Base-by-base conservation (phyloP, 179 eudicot species). In the Beta macrorhiza region DNA sequence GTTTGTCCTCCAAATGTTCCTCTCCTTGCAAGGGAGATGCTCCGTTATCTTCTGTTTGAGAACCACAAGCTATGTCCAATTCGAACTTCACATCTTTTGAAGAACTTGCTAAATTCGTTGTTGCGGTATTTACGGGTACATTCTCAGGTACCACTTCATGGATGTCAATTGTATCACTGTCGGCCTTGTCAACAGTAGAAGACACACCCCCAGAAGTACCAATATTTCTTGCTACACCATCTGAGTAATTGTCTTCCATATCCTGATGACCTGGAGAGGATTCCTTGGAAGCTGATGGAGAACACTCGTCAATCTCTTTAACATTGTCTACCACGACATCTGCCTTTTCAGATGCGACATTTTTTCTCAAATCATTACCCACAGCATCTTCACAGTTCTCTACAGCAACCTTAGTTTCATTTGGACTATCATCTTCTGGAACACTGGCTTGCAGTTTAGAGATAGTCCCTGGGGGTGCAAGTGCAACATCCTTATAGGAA, bases 401-500 rank as follows among this genome's bases (percentile, higher is more conserved):
- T 47, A 52, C 79, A 68, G 32, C 65, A 62, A 65, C 55, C 79
- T 88, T 90, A 74, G 84, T 67, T 49, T 63, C 84, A 68, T 79
- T 84, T 65, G 80, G 78, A 85, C 49, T 63, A 13, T 88, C 90
- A 79, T 78, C 83, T 55, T 88, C 80, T 69, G 85, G 77, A 72
- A 76, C 80, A 79, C 82, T 85, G 73, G 82, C 88, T 78, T 91
- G 98, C 78, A 92, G 71, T 87, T 90, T 86, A 61, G 97, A 77
- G 67, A 97, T 91, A 65, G 91, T 90, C 73, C 99, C 99, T 59
- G 99, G 99, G 14, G 97, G 99, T 63, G 99, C 98, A 86, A 97
- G 82, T 57, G 99, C 99, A 55, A 97, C 99, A 85, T 97, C 99
- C 89, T 94, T 97, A 81, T 97, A 97, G 12, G 99, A 97, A 85